Evolutionary conservation across 2,329 filamentous ascomycete species (phyloP).

Genomic region (Thielaviopsis punctulata): DNA sequence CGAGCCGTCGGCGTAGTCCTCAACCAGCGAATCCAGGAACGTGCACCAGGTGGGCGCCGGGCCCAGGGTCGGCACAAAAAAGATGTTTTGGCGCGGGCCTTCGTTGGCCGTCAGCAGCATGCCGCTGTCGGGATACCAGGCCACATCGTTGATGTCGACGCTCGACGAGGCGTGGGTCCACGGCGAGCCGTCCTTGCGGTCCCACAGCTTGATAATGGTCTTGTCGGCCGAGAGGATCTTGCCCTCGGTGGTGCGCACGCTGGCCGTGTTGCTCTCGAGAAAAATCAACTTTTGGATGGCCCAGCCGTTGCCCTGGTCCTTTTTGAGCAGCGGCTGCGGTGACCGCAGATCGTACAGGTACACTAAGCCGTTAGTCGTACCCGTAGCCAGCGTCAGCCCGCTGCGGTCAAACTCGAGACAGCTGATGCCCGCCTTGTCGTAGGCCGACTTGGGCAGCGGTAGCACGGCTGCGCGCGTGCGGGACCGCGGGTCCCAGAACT

Average conservation of each 20-base stretch:
- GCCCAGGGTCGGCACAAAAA: conserved; percentile 86
- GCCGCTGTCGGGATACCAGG: conserved; percentile 78
- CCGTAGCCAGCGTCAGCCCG: conserved; percentile 70
- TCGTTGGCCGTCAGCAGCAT: conserved; percentile 97
- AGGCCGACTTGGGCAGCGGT: conserved; percentile 22
- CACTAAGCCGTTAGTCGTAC: conserved; percentile 74
- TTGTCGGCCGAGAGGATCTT: conserved; percentile 90
- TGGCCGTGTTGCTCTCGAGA: conserved; percentile 46
- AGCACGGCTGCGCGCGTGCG: conserved; percentile 67
- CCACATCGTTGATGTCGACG: conserved; percentile 87
- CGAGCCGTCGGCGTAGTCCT: conserved; percentile 75
- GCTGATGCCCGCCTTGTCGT: conserved; percentile 57
- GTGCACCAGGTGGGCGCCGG: conserved; percentile 90
- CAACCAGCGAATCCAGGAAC: conserved; percentile 92
- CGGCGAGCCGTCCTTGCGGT: conserved; percentile 60
- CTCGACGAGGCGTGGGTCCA: conserved; percentile 94
- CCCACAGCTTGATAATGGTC: conserved; percentile 94
- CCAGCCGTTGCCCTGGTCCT: conserved; percentile 92
- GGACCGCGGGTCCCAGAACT: conserved; percentile 87
- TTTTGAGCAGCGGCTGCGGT: conserved; percentile 68
- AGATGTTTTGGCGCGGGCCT: conserved; percentile 83
- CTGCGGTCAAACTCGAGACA: conserved; percentile 73
- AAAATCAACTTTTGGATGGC: conserved; percentile 71
- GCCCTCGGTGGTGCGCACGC: conserved; percentile 62
- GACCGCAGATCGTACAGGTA: conserved; percentile 86